Evolutionary conservation across 257 asterid species (phyloP), one percentile per base, ranked within the genome.

Genomic region (Solanum gandarillasii): DNA sequence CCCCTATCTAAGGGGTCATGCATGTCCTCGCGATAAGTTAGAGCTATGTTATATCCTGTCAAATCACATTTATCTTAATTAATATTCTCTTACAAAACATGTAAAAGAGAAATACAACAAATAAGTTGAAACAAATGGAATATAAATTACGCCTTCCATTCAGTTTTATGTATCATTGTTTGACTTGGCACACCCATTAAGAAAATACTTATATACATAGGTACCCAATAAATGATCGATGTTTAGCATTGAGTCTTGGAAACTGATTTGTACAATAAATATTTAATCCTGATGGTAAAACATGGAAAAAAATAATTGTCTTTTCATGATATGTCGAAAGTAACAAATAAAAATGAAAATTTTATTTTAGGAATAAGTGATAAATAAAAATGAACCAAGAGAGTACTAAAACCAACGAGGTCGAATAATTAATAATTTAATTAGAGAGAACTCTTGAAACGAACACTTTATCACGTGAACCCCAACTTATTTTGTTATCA

Each of bases 391-490:
- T 52, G 1, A 52, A 52, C 0, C 0, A 9, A 52, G 23, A 0
- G 23, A 18, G 9, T 52, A 27, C 20, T 81, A 16, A 43, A 43
- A 43, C 41, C 29, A 81, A 46, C 34, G 1, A 27, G 39, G 41
- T 81, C 18, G 29, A 46, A 81, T 29, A 23, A 73, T 73, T 29
- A 31, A 74, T 29, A 27, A 81, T 48, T 82, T 82, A 82, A 82
- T 18, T 82, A 48, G 21, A 52, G 70, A 82, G 41, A 39, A n/a
- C 27, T 41, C 68, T 88, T 88, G 72, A 67, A 82, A 83, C 82
- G 62, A 41, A 68, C 76, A 83, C 75, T 88, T 89, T 85, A 68
- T 89, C 94, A 91, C 94, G 89, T 91, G 93, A 87, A 65, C 41
- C 87, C 86, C 88, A 62, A 85, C 73, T 7, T 14, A 5, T 52